phyloP scores from a whole-genome alignment of 257 asterid species.

The Jasminum sambac region DNA sequence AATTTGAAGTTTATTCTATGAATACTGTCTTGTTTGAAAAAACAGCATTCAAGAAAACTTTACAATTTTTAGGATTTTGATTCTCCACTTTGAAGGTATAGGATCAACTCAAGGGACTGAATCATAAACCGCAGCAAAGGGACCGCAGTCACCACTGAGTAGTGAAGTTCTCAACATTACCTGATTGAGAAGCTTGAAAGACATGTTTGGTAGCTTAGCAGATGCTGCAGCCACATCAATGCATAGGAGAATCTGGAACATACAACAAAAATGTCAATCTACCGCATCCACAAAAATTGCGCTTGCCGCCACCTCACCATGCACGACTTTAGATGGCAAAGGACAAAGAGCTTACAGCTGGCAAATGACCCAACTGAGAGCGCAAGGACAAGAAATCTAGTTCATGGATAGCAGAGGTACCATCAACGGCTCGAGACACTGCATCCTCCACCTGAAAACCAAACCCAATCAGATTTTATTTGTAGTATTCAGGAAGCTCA shows the following conservation, averaged over 20 bases:
- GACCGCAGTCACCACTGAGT: background rate
- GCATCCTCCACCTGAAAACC: conserved; percentile 77
- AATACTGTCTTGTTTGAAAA: background rate
- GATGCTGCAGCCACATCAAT: conserved; percentile 89
- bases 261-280: conserved; percentile 28
- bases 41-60: background rate
- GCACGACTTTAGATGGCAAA: conserved; percentile 31
- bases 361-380: conserved; percentile 89
- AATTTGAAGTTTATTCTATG: background rate
- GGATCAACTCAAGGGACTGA: background rate
- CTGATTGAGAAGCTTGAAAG: conserved; percentile 84
- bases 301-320: conserved; percentile 29
- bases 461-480: conserved; percentile 28
- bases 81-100: background rate
- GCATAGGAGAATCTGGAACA: conserved; percentile 81
- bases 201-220: conserved; percentile 69
- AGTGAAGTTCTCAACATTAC: conserved; percentile 40
- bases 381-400: conserved; percentile 74
- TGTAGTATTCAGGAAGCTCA: conserved; percentile 8
- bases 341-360: conserved; percentile 61
- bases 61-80: background rate
- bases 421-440: conserved; percentile 87
- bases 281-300: conserved; percentile 30
- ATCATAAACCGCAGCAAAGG: background rate
- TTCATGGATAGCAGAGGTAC: conserved; percentile 63